Conservation (phyloP, 768 basidiomycete species). For the Mycena albidolilacea region DNA sequence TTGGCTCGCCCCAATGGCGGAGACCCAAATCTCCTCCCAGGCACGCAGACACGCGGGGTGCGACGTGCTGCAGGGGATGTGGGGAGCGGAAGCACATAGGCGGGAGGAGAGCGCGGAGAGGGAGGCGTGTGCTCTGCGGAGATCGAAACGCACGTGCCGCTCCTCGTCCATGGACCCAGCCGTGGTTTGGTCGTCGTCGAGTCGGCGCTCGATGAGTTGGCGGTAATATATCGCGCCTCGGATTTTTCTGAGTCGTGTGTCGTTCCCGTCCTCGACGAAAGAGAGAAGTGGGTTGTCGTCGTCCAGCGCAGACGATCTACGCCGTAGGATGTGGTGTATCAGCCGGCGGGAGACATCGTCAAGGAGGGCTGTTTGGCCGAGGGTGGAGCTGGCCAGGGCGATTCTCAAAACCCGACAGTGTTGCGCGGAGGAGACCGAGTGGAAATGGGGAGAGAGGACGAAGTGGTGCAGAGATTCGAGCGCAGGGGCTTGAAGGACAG, state of each 20-base stretch:
- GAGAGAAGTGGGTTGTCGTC: conserved; percentile 48
- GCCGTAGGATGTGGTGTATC: conserved; percentile 13
- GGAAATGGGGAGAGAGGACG: conserved; percentile 37
- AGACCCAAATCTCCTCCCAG: conserved; percentile 68
- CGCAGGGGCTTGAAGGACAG: conserved; percentile 61
- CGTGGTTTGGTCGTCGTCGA: conserved; percentile 49
- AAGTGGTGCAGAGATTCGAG: conserved; percentile 45
- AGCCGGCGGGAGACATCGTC: conserved; percentile 47
- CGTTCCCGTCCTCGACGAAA: conserved; percentile 58
- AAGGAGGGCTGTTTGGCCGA: conserved; percentile 60
- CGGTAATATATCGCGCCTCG: conserved; percentile 72
- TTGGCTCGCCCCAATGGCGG: conserved; percentile 51
- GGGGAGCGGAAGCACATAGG: background rate
- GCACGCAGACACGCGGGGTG: conserved; percentile 65
- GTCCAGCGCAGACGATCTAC: background rate
- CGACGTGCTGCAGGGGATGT: conserved; percentile 47
- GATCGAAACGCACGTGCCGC: conserved; percentile 59
- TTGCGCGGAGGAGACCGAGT: conserved; percentile 48
- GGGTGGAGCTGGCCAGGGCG: conserved; percentile 61
- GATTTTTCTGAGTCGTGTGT: conserved; percentile 51
- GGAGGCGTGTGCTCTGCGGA: conserved; percentile 68
- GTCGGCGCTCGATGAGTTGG: conserved; percentile 57
- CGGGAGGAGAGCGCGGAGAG: conserved; percentile 11
- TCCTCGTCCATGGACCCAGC: conserved; percentile 48
- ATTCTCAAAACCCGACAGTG: conserved; percentile 64